phyloP scores from a whole-genome alignment of 2,329 filamentous ascomycete genomes.

The Ascochyta rabiei region DNA sequence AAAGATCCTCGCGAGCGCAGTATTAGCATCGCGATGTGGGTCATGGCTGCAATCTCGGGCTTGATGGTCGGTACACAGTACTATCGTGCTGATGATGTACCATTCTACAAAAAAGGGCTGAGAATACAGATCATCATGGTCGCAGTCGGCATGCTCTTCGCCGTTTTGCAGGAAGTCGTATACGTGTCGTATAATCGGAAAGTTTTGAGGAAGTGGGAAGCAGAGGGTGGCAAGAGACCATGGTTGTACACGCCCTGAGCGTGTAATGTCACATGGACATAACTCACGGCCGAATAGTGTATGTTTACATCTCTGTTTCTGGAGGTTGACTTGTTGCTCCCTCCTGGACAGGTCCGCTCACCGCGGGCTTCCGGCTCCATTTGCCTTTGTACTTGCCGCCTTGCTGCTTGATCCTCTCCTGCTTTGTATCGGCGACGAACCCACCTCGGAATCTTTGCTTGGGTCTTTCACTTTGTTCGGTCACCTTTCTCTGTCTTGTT shows the following conservation, averaged over 20 bases:
- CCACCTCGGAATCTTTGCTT: constrained; percentile 39
- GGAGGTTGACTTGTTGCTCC: neutral
- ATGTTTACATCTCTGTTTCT: too few relatives aligned
- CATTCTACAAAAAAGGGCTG: constrained; percentile 55
- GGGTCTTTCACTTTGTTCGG: constrained; percentile 18
- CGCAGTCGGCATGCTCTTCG: constrained; percentile 49
- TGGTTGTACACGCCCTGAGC: constrained; percentile 29
- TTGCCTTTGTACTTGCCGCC: constrained; percentile 36
- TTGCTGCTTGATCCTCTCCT: constrained; percentile 39
- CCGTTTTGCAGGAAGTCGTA: constrained; percentile 49
- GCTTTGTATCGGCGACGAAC: constrained; percentile 34
- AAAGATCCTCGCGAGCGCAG: constrained; percentile 54
- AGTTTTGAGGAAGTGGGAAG: constrained; percentile 22
- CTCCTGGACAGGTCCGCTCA: neutral
- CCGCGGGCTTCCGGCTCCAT: constrained; percentile 24
- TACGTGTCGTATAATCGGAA: constrained; percentile 50
- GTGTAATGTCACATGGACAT: neutral
- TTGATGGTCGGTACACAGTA: constrained; percentile 60
- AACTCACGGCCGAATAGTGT: neutral
- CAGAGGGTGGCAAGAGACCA: constrained; percentile 22
- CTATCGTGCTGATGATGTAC: constrained; percentile 52
- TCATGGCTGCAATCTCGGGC: constrained; percentile 59
- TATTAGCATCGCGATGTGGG: constrained; percentile 58
- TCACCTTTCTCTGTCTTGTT: constrained; percentile 18
- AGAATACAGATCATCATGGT: constrained; percentile 56